phyloP scores from a whole-genome alignment of 192 early-diverging fungal genomes.

The Coemansia sp. region DNA sequence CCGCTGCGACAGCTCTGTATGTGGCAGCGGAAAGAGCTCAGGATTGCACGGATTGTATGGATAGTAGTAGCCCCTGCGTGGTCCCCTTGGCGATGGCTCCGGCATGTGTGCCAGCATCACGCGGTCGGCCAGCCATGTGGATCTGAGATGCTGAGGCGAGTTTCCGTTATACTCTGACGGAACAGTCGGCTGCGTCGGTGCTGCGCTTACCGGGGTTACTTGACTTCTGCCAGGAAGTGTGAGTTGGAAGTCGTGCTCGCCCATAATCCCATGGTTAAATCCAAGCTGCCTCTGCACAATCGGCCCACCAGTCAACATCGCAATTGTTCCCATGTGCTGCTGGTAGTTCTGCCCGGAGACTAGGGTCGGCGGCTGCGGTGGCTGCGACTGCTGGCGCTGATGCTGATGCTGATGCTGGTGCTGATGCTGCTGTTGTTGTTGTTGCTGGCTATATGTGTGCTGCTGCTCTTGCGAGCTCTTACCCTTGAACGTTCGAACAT shows the following conservation, averaged over 20 bases:
- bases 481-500: constrained; percentile 37
- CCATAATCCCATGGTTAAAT: not conserved
- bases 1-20: constrained; percentile 68
- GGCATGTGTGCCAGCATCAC: constrained; percentile 11
- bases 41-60: constrained; percentile 79
- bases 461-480: constrained; percentile 9
- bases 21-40: constrained; percentile 53
- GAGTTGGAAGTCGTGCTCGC: constrained; percentile 29
- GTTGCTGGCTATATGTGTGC: not conserved
- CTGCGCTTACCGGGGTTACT: not conserved
- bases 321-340: not conserved
- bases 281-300: not conserved
- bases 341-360: not conserved
- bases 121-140: constrained; percentile 21
- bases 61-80: constrained; percentile 13
- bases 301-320: not conserved
- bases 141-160: constrained; percentile 26
- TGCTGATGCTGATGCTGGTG: not conserved
- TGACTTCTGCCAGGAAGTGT: constrained; percentile 22
- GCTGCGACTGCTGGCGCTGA: constrained; percentile 4
- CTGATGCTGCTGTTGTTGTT: not conserved
- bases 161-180: constrained; percentile 21
- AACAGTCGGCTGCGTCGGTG: constrained; percentile 16
- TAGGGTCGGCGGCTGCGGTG: not conserved
- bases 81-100: not conserved